These are phyloP conservation scores for Cadophora sp. DNA, from an alignment of 2,329 filamentous ascomycete genomes.

Conservation along the genomic window DNA sequence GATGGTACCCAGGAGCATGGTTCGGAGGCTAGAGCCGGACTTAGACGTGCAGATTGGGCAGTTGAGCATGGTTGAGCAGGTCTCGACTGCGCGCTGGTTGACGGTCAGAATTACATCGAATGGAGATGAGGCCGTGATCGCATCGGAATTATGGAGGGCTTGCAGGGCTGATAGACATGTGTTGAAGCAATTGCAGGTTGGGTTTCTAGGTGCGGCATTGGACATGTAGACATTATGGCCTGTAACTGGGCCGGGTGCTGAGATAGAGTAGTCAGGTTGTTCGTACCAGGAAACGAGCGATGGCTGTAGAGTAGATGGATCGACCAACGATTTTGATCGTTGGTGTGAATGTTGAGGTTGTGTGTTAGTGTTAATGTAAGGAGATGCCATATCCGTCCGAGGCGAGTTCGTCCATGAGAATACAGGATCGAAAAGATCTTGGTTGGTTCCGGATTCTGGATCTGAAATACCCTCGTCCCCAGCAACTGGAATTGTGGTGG, in stretches of 20 bases:
- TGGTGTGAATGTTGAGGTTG: constrained; percentile 11
- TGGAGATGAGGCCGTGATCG: constrained; percentile 47
- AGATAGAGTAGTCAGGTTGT: constrained; percentile 23
- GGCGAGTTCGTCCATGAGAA: constrained; percentile 20
- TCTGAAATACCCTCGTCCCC: constrained; percentile 27
- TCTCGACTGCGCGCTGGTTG: constrained; percentile 56
- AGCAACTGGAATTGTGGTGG: constrained; percentile 18
- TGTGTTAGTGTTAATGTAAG: constrained; percentile 18
- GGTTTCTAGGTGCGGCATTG: constrained; percentile 12
- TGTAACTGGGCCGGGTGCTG: constrained; percentile 1
- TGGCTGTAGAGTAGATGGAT: constrained; percentile 20
- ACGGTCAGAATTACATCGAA: constrained; percentile 54
- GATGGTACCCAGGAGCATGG: constrained; percentile 58
- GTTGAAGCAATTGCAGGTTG: constrained; percentile 54
- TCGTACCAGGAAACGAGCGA: constrained; percentile 30
- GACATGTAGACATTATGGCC: constrained; percentile 18
- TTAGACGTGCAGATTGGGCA: constrained; percentile 54
- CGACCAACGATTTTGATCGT: constrained; percentile 27
- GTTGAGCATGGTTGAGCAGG: constrained; percentile 54
- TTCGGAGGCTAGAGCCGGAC: constrained; percentile 51
- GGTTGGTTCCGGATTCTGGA: constrained; percentile 19
- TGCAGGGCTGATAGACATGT: constrained; percentile 55
- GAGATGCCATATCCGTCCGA: constrained; percentile 20
- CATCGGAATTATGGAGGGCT: constrained; percentile 53
- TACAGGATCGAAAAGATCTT: constrained; percentile 29